Conservation (phyloP, 1,284 basidiomycete species). For the Ceratobasidium sp. region DNA sequence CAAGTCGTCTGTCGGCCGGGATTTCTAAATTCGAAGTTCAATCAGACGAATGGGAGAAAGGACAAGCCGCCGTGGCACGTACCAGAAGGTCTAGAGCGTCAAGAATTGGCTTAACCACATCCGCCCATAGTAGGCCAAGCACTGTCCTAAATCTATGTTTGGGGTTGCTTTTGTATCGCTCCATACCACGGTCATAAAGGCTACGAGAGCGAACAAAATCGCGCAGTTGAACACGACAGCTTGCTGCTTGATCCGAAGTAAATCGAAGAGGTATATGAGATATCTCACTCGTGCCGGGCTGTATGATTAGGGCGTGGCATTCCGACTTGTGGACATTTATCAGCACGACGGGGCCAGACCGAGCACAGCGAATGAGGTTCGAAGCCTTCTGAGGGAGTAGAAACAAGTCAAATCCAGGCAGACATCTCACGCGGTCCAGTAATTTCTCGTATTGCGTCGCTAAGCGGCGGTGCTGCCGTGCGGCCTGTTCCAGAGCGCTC, state of each 20-base stretch:
- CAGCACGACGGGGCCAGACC: background rate
- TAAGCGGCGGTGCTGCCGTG: slow-evolving; percentile 5
- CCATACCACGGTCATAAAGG: background rate
- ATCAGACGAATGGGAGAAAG: background rate
- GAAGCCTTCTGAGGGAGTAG: background rate
- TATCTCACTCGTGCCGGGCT: background rate
- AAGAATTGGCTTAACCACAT: slow-evolving; percentile 22
- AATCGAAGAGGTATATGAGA: background rate
- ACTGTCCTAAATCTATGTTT: background rate
- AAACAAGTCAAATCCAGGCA: slow-evolving; percentile 6
- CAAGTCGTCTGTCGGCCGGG: background rate
- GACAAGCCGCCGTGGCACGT: background rate
- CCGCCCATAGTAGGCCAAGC: background rate
- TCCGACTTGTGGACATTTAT: background rate
- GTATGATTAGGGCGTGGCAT: slow-evolving; percentile 1
- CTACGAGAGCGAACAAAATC: background rate
- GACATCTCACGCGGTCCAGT: background rate
- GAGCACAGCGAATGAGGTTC: background rate
- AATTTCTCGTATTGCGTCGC: slow-evolving; percentile 10
- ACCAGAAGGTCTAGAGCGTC: slow-evolving; percentile 7
- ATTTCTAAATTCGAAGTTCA: background rate
- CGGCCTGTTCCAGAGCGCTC: background rate
- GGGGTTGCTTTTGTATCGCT: background rate
- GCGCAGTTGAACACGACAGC: background rate
- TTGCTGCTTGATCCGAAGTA: background rate